Evolutionary conservation across 768 basidiomycete genomes (phyloP).

Genomic region (Pleurotus eryngii): DNA sequence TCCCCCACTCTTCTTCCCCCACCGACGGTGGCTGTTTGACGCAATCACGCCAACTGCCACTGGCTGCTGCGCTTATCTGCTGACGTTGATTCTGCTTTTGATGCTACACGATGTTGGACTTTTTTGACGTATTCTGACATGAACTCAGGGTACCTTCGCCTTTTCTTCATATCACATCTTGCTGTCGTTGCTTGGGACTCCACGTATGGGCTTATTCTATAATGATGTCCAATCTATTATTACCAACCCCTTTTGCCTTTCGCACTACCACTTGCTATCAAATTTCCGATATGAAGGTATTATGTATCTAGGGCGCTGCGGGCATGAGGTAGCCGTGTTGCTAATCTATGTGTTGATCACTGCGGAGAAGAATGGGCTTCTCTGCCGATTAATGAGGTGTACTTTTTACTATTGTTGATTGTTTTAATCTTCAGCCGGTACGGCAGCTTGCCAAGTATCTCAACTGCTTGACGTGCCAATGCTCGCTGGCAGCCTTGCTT

Average conservation of each 20-base stretch:
- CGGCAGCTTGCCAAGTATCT: background rate
- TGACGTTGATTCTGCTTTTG: too few species aligned
- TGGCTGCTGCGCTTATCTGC: too few species aligned
- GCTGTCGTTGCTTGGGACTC: background rate
- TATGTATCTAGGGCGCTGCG: background rate
- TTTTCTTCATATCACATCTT: background rate
- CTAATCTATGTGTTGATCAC: slow-evolving; percentile 2
- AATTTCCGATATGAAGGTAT: background rate
- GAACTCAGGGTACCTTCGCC: background rate
- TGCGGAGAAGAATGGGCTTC: background rate
- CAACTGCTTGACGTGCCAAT: background rate
- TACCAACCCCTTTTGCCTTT: background rate
- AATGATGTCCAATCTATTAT: background rate
- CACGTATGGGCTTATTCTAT: background rate
- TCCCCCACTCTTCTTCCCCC: background rate
- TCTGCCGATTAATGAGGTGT: too few species aligned
- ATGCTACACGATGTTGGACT: background rate
- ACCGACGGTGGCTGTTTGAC: background rate
- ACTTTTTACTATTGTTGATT: too few species aligned
- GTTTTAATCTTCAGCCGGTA: too few species aligned
- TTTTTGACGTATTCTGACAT: background rate
- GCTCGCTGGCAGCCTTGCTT: background rate
- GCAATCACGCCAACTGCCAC: too few species aligned
- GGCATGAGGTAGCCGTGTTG: background rate
- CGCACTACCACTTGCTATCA: background rate